A percentile compares a stretch with the other conserved stretches of the same genome.
These are phyloP conservation scores for Gossypium australe DNA, from an alignment of 345 rosid genomes.

Conservation along the genomic window DNA sequence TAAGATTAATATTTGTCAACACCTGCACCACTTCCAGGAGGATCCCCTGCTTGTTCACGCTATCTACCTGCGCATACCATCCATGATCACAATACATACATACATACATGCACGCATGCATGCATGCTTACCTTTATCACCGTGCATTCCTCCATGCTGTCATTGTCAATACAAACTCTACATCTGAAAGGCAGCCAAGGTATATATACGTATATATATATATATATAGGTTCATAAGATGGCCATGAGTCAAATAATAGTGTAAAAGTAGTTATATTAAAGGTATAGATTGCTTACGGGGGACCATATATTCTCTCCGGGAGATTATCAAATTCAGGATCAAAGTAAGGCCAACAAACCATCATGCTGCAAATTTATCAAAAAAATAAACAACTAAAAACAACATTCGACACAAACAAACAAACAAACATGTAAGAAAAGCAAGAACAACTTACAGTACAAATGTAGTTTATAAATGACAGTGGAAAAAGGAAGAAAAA, in stretches of 20 bases:
- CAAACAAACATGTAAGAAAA: not conserved
- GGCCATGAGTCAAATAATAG: not conserved
- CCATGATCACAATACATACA: not conserved
- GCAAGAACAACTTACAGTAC: not conserved
- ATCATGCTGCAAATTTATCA: conserved; percentile 38
- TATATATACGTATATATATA: not conserved
- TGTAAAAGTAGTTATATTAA: not conserved
- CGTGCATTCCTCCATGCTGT: conserved; percentile 60
- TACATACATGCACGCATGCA: not conserved
- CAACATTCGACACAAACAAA: not conserved
- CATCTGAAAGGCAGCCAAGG: conserved; percentile 35
- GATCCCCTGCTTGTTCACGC: conserved; percentile 67
- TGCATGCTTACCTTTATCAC: conserved; percentile 42
- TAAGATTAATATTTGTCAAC: conserved; percentile 65
- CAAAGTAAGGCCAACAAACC: conserved; percentile 76
- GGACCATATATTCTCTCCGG: conserved; percentile 65
- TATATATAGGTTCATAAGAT: not conserved
- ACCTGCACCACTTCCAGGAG: conserved; percentile 74
- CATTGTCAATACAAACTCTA: conserved; percentile 69
- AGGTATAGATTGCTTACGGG: conserved; percentile 33
- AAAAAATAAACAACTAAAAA: not conserved
- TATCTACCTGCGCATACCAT: conserved; percentile 35
- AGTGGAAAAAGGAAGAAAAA: not conserved
- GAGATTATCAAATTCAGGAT: conserved; percentile 73
- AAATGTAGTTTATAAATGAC: not conserved